Evolutionary conservation across 2,329 filamentous ascomycete genomes (phyloP).

Genomic region (Falciphora oryzae): DNA sequence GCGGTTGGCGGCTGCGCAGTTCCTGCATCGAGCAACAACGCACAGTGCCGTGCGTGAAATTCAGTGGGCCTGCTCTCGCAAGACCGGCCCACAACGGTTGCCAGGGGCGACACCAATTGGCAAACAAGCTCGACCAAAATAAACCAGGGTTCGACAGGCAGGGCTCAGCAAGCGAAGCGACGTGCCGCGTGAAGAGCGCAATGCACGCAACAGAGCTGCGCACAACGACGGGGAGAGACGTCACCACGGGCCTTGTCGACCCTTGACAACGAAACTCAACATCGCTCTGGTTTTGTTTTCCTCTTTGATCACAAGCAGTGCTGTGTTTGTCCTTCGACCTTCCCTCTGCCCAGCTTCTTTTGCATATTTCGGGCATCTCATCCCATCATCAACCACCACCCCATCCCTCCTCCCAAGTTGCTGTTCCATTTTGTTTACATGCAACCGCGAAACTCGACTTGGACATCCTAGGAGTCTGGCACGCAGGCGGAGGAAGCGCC

Average conservation of each 20-base stretch:
- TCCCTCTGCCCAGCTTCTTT: not conserved
- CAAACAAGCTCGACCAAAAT: not conserved
- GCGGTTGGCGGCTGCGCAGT: not conserved
- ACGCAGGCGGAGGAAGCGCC: not conserved
- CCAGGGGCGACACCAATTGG: not conserved
- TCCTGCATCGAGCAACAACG: no score
- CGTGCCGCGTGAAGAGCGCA: not conserved
- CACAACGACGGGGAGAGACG: not conserved
- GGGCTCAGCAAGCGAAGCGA: not conserved
- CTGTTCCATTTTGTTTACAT: slow-evolving; percentile 5
- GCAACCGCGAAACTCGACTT: not conserved
- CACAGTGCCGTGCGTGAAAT: not conserved
- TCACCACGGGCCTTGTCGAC: slow-evolving; percentile 5
- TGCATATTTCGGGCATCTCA: not conserved
- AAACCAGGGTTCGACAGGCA: not conserved
- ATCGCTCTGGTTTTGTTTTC: not conserved
- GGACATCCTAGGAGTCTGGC: not conserved
- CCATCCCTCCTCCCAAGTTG: not conserved
- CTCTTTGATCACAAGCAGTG: slow-evolving; percentile 6
- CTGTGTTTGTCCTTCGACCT: slow-evolving; percentile 7
- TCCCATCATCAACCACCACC: not conserved
- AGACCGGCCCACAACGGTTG: not conserved
- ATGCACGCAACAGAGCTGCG: not conserved
- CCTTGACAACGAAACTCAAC: not conserved
- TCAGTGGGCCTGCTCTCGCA: not conserved